Conservation (phyloP, 208 protist genomes). For the Acanthamoeba healyi region DNA sequence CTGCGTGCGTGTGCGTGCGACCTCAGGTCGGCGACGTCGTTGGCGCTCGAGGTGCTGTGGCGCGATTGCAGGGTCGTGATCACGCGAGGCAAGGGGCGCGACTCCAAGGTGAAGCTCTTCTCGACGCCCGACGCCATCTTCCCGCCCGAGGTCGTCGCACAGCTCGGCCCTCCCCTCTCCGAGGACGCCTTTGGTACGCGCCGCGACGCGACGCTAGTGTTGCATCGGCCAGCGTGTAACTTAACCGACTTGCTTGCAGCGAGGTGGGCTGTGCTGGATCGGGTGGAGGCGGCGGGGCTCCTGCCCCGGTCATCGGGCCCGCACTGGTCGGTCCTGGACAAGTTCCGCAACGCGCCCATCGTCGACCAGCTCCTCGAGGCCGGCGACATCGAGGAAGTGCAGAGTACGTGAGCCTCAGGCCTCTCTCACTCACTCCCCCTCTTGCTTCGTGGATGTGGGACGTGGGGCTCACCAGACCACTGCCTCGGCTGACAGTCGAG, state of each 20-base stretch:
- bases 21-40: constrained; percentile 2
- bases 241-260: background rate
- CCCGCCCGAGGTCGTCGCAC: background rate
- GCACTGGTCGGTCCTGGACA: background rate
- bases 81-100: background rate
- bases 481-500: too few species aligned
- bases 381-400: background rate
- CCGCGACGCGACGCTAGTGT: background rate
- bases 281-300: background rate
- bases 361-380: background rate
- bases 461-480: too few species aligned
- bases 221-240: too few species aligned
- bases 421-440: background rate
- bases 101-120: background rate
- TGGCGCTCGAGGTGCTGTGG: constrained; percentile 16
- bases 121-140: background rate
- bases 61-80: background rate
- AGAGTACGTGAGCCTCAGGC: constrained; percentile 13
- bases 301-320: background rate
- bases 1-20: too few species aligned
- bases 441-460: background rate
- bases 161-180: background rate
- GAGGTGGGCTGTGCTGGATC: background rate
- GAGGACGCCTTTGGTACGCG: background rate
- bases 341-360: constrained; percentile 9